Base-by-base conservation (phyloP, 2,329 filamentous ascomycete genomes). In the Akanthomyces lecanii region DNA sequence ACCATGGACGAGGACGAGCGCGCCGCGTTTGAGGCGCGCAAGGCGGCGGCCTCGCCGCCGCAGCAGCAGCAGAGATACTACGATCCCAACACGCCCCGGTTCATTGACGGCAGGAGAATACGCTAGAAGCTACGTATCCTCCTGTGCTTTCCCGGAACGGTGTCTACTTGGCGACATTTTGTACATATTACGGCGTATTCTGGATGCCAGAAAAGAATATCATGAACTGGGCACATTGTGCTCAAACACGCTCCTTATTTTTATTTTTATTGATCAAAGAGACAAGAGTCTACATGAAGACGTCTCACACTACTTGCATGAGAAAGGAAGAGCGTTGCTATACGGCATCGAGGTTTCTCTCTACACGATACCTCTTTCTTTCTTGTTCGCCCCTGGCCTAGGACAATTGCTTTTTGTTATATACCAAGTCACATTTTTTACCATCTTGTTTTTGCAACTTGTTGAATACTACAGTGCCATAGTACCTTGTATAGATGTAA, bases 1-100 rank as follows among this genome's bases (percentile, higher is more conserved):
- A 83, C 82, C 40, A 74, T 89, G 30, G 85, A 87, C 65, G 86
- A 89, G 25, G 84, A 88, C 54, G 86, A 89, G 71, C 81, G 80
- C 59, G 78, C 80, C 10, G 80, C 81, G 11, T 89, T 86, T 66
- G 85, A 88, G 70, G 80, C 81, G 52, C 80, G 81, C 63, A 82
- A 78, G 69, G 76, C 77, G 8, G 77, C 33, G 10, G 33, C 33
- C 79, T 68, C 75, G 80, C 63, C 63, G 70, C 14, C 55, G 28
- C 36, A 21, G 72, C 33, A 36, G 33, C 33, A 74, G 6, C 73
- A 71, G 63, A 74, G 74, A 2, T 86, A 85, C 65, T 82, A 82
- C 62, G 79, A 84, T 23, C 70, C 71, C 5, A 76, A 77, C 60
- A 83, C 79, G 61, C 82, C 82, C 6, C 79, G 79, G 64, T 87